Percentiles rank a stretch among this genome's conserved stretches.
These are phyloP conservation scores for Coniella lustricola DNA, from an alignment of 2,329 filamentous ascomycete genomes.

Conservation along the genomic window DNA sequence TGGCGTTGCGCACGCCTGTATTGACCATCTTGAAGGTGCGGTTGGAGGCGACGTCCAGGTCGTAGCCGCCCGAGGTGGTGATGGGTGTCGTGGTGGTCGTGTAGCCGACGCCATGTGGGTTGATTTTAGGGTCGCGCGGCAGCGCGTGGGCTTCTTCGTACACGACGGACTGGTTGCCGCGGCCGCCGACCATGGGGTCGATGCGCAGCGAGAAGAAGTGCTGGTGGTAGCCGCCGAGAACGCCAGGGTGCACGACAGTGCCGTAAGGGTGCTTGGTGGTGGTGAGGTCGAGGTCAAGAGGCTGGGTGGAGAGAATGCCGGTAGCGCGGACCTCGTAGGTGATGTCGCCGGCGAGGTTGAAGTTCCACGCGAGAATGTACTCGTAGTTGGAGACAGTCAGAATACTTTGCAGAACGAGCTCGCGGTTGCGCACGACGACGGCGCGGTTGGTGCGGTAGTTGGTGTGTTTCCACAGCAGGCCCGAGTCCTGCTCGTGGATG, in stretches of 20 bases:
- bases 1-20: conserved; percentile 39
- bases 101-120: conserved; percentile 46
- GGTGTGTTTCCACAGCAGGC: conserved; percentile 50
- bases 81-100: conserved; percentile 40
- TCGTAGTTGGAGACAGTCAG: conserved; percentile 53
- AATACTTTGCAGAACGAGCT: conserved; percentile 49
- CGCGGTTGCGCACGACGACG: conserved; percentile 42
- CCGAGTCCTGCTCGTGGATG: conserved; percentile 50
- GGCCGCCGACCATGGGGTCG: conserved; percentile 55
- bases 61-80: conserved; percentile 37
- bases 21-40: conserved; percentile 55
- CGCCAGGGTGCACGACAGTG: conserved; percentile 55
- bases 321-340: conserved; percentile 17
- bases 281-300: conserved; percentile 47
- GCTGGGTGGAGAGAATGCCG: conserved; percentile 48
- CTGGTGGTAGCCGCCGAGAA: conserved; percentile 63
- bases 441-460: conserved; percentile 47
- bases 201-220: conserved; percentile 66
- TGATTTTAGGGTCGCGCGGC: conserved; percentile 32
- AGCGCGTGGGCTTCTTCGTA: conserved; percentile 53
- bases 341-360: conserved; percentile 40
- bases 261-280: conserved; percentile 43
- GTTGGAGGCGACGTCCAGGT: conserved; percentile 39
- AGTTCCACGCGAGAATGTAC: conserved; percentile 29
- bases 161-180: conserved; percentile 45